Percentiles rank a stretch among this genome's conserved stretches.
These are phyloP conservation scores for Hanseniaspora taiwanica DNA, from an alignment of 805 yeast genomes.

Conservation along the genomic window DNA sequence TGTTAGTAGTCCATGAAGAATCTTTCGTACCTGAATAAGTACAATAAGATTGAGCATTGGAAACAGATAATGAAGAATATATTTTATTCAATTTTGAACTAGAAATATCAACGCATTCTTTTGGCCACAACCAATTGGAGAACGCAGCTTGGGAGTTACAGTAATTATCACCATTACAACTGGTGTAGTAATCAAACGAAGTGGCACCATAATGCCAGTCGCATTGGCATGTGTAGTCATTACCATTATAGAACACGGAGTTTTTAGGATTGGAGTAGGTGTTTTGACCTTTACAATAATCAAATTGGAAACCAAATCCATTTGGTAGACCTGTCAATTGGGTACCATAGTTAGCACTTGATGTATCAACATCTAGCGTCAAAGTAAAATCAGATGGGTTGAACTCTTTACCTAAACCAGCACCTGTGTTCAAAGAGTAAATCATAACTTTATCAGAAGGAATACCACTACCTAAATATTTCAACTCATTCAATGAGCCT, in stretches of 20 bases:
- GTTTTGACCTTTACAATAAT: conserved; percentile 3
- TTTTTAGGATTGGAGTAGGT: background rate
- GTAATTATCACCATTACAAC: conserved; percentile 4
- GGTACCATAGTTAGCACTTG: background rate
- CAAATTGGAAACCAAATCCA: conserved; percentile 5
- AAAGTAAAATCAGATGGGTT: background rate
- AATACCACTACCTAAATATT: background rate
- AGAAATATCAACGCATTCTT: background rate
- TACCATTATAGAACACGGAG: background rate
- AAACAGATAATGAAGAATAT: background rate
- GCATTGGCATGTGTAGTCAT: conserved; percentile 1
- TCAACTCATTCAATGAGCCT: background rate
- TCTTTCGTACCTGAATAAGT: background rate
- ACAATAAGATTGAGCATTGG: background rate
- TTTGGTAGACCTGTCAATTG: background rate
- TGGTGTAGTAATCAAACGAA: conserved; percentile 5
- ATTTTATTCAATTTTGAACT: too few species aligned
- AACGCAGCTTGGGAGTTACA: conserved; percentile 4
- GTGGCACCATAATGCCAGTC: conserved; percentile 5
- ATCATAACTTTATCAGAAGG: background rate
- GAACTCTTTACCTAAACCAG: background rate
- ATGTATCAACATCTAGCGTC: background rate
- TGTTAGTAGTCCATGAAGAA: background rate
- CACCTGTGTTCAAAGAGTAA: conserved; percentile 1
- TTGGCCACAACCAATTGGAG: conserved; percentile 6